Evolutionary conservation across 495 filamentous ascomycete genomes (phyloP), one percentile per base, ranked within the genome.

Genomic region (Xylaria nigripes): DNA sequence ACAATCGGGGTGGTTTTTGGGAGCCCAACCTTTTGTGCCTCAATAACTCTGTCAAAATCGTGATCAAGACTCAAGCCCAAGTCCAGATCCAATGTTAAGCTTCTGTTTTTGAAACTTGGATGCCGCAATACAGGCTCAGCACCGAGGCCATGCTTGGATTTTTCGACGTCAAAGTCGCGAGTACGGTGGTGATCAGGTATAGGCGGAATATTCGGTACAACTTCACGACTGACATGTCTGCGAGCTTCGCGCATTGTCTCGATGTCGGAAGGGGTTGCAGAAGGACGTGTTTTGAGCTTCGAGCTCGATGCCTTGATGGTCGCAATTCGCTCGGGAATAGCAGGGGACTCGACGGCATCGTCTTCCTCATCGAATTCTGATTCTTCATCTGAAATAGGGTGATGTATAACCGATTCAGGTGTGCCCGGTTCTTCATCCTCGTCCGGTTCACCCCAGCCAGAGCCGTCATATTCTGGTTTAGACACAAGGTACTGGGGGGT

Each of bases 1-100:
- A 50, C 27, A 40, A 23, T 32, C 32, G 45, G 52, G 61, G 74
- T 68, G 75, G 76, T 69, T 67, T 72, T 60, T 51, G 77, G 66
- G 70, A 76, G 79, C 72, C 73, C 79, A 79, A 97, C 93, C 90
- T 98, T 98, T 90, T 96, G 90, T 61, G 86, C 83, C 70, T 97
- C 93, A 63, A 96, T 93, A 19, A 98, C 86, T 42, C 91, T 80
- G 61, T 97, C 90, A 71, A 98, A 96, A 62, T 97, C 93, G 63
- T 86, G 80, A 57, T 93, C 87, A 42, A 98, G 76, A 52, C 89
- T 90, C 55, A 92, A 81, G 47, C 89, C 88, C 29, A 94, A 79
- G 64, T 84, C 81, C 41, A 97, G 80, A 62, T 95, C 89, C 21
- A 96, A 71, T 34, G 82, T 81, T 21, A 80, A 65, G 51, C 79